Percentiles rank a stretch among this genome's conserved stretches.
These are phyloP conservation scores for Candida buenavistaensis DNA, from an alignment of 1,139 yeast species.

Conservation along the genomic window DNA sequence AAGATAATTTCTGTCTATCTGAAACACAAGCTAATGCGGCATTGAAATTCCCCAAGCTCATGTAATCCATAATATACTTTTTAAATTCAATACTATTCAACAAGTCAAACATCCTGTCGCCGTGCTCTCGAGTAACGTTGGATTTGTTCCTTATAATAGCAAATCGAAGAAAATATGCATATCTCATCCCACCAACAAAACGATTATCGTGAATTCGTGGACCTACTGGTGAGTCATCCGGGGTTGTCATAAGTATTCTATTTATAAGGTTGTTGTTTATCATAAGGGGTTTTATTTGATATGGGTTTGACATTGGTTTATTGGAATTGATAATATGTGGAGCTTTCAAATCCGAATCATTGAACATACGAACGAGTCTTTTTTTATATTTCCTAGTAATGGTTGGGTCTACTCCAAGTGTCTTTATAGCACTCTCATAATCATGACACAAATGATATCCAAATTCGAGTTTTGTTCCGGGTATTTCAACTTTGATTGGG, in stretches of 20 bases:
- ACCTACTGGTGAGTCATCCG: background rate
- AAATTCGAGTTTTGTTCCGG: too few relatives aligned
- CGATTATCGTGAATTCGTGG: conserved; percentile 2
- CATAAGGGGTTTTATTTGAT: conserved; percentile 4
- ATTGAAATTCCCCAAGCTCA: conserved; percentile 7
- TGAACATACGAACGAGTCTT: background rate
- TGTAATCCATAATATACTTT: conserved; percentile 8
- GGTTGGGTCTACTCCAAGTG: conserved; percentile 1
- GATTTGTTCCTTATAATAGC: conserved; percentile 2
- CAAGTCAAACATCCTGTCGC: conserved; percentile 4
- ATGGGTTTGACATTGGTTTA: background rate
- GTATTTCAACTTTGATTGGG: too few relatives aligned
- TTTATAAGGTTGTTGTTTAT: conserved; percentile 10
- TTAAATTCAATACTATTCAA: conserved; percentile 9
- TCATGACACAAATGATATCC: too few relatives aligned
- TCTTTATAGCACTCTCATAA: background rate
- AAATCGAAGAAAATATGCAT: conserved; percentile 2
- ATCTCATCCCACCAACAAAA: conserved; percentile 4
- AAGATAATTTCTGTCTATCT: conserved; percentile 8
- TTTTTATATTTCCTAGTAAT: background rate
- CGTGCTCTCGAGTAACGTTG: background rate
- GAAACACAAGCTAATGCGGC: conserved; percentile 13
- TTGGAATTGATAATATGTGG: conserved; percentile 5
- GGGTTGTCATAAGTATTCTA: conserved; percentile 6
- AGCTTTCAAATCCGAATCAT: conserved; percentile 1